Base-by-base conservation (phyloP, 371 early-diverging fungal species). In the Entomophthora muscae region DNA sequence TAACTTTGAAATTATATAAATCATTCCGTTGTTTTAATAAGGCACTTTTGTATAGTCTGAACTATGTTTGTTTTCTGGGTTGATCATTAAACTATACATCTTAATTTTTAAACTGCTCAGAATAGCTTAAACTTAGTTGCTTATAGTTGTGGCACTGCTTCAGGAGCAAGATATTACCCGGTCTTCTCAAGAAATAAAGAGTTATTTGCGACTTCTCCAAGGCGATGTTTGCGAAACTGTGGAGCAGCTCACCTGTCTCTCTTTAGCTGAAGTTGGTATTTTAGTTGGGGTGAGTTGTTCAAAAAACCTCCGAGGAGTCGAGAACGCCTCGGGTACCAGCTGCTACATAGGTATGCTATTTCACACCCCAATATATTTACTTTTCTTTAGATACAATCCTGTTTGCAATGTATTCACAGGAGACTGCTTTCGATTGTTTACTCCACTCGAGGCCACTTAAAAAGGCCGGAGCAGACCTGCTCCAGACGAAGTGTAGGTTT, bases 361-460 rank as follows among this genome's bases (percentile, higher is more conserved):
- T 51, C n/a, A 22, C 29, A 29, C 22, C 24, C 13, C 13, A 26
- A n/a, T 30, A 30, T n/a, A 52, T 22, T n/a, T 30, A 2, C 30
- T 57, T 27, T 12, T 27, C 42, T n/a, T 27, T 64, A 76, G 76
- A 76, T 53, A 67, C 73, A 23, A 63, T 76, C 3, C 63, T 82
- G 30, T 82, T 82, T 72, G 78, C 80, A 63, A 82, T 82, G 82
- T 82, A 77, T 66, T 75, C 75, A 1, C 66, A 71, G 0, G 65
- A 74, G 24, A 73, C 74, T 2, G 73, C 76, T 0, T 81, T 79
- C 66, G 81, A 81, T 58, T 72, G 73, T 12, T 64, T 75, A 7
- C 63, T 75, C 57, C 70, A 65, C 29, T 27, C 26, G 7, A 53
- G 63, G 21, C 28, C 32, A 17, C 27, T 63, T 1, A 51, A 61